These are phyloP conservation scores for Tetracladium setigerum DNA, from an alignment of 495 filamentous ascomycete species.

Conservation along the genomic window DNA sequence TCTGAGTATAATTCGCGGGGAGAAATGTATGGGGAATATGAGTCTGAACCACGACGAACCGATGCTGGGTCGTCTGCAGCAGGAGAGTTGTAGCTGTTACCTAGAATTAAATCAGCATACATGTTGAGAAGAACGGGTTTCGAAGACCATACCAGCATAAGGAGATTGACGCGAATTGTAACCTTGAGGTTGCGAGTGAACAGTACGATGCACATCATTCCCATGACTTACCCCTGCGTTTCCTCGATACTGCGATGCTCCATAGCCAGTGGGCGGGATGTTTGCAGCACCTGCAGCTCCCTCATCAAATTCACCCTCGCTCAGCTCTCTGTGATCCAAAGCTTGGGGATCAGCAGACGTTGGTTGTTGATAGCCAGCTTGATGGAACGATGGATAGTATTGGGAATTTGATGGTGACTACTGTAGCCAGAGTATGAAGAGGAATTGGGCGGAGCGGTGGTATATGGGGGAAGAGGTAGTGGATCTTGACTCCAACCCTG, in stretches of 20 bases:
- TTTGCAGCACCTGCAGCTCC: background rate
- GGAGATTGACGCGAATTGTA: conserved; percentile 6
- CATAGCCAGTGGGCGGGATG: conserved; percentile 8
- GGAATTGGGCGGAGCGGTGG: conserved; percentile 7
- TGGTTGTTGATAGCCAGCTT: conserved; percentile 10
- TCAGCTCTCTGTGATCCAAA: conserved; percentile 69
- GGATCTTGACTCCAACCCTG: conserved; percentile 21
- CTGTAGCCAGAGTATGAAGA: conserved; percentile 9
- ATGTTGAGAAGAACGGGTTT: background rate
- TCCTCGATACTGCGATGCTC: conserved; percentile 7
- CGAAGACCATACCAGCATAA: conserved; percentile 4
- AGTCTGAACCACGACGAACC: conserved; percentile 31
- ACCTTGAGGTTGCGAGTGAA: conserved; percentile 6
- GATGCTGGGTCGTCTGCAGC: conserved; percentile 20
- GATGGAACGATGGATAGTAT: conserved; percentile 6
- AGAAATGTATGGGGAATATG: conserved; percentile 45
- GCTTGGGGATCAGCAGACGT: too few relatives aligned
- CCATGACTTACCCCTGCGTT: conserved; percentile 13
- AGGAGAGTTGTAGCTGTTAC: conserved; percentile 15
- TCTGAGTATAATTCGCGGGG: conserved; percentile 33
- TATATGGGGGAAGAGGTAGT: conserved; percentile 12
- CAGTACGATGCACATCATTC: conserved; percentile 14
- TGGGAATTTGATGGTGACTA: conserved; percentile 7
- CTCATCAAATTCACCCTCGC: conserved; percentile 52
- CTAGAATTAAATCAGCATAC: conserved; percentile 6